A percentile compares a stretch with the other conserved stretches of the same genome.
Evolutionary conservation across 148 eudicot genomes (phyloP).

Genomic region (Camellia japonica): DNA sequence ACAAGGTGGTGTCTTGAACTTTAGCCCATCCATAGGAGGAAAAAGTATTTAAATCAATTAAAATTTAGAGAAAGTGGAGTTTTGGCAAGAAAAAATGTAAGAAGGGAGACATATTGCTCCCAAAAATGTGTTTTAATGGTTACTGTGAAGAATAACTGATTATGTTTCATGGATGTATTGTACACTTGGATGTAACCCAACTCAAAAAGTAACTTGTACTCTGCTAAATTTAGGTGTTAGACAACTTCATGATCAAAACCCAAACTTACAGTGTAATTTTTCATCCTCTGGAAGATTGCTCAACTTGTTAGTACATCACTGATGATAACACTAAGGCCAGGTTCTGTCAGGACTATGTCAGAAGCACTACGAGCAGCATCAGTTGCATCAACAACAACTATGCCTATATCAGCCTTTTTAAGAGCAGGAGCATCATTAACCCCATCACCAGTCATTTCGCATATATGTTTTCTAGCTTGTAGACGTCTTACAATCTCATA

Average conservation of each 20-base stretch:
- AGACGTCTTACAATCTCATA: too few species aligned
- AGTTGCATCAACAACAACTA: constrained; percentile 83
- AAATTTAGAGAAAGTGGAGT: neutral
- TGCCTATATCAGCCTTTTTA: constrained; percentile 78
- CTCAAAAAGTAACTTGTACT: neutral
- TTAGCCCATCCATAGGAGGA: too few species aligned
- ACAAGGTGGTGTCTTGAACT: too few species aligned
- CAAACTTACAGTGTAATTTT: too few species aligned
- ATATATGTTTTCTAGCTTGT: too few species aligned
- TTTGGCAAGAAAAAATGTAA: neutral
- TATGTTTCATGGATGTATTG: neutral
- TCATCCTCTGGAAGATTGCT: too few species aligned
- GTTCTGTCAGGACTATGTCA: constrained; percentile 74
- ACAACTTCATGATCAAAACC: too few species aligned
- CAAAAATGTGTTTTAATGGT: too few species aligned
- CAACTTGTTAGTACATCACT: too few species aligned
- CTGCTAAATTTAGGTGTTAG: too few species aligned
- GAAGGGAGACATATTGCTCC: neutral
- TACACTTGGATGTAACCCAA: too few species aligned
- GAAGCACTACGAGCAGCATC: constrained; percentile 88
- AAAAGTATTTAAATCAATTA: neutral
- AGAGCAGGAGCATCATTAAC: constrained; percentile 10
- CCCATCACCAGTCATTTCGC: too few species aligned
- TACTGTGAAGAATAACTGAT: neutral
- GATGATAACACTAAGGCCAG: constrained; percentile 50